Evolutionary conservation across 495 filamentous ascomycete genomes (phyloP).

Genomic region (Xylaria telfairii): DNA sequence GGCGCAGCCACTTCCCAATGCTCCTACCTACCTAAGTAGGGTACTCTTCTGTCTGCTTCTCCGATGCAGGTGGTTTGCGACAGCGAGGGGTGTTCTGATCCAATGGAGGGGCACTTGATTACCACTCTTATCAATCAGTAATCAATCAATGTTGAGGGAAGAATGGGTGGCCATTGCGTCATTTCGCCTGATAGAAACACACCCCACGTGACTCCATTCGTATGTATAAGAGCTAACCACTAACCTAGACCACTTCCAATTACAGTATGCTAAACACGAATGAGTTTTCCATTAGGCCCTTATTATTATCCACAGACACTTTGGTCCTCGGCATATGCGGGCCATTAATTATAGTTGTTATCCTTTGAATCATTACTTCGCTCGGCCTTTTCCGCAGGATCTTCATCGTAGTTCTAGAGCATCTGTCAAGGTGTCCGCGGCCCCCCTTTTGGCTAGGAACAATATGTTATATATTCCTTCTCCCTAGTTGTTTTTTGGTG

Average conservation of each 20-base stretch:
- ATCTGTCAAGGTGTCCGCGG: background rate
- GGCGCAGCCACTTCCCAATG: background rate
- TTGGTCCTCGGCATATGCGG: background rate
- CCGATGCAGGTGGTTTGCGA: slow-evolving; percentile 27
- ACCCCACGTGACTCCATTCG: slow-evolving; percentile 5
- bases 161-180: slow-evolving; percentile 21
- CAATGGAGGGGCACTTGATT: slow-evolving; percentile 45
- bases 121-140: slow-evolving; percentile 23
- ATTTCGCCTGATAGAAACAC: background rate
- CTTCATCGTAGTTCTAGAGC: background rate
- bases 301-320: background rate
- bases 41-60: slow-evolving; percentile 17
- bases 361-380: background rate
- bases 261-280: background rate
- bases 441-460: background rate
- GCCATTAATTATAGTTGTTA: background rate
- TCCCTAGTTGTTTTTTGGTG: background rate
- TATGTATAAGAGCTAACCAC: background rate
- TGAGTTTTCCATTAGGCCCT: background rate
- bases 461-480: background rate
- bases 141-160: slow-evolving; percentile 15
- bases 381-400: background rate
- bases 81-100: slow-evolving; percentile 19
- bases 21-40: too few species aligned
- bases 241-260: too few species aligned